Evolutionary conservation across 2,329 filamentous ascomycete species (phyloP).

Genomic region (Penicillium capsulatum): DNA sequence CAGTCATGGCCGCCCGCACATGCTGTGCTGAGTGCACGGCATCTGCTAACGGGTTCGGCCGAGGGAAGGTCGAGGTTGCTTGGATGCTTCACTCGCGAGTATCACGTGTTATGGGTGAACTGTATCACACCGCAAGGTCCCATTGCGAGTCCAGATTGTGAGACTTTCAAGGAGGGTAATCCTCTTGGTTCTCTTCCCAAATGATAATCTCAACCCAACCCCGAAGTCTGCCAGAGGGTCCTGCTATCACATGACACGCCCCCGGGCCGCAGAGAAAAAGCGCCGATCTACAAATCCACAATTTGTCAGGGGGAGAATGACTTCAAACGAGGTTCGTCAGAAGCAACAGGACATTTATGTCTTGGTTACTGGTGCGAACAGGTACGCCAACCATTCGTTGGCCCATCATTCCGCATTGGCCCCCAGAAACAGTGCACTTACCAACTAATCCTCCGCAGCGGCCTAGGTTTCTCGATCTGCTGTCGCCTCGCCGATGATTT

Average conservation of each 20-base stretch:
- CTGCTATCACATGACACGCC: slow-evolving; percentile 13
- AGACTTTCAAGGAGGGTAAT: no score
- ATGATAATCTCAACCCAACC: no score
- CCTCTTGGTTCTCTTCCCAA: no score
- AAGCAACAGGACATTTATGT: slow-evolving; percentile 43
- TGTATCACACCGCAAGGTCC: no score
- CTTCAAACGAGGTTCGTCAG: slow-evolving; percentile 6
- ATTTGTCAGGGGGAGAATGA: slow-evolving; percentile 14
- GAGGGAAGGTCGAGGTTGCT: neutral
- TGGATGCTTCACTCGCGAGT: neutral
- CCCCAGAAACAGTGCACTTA: slow-evolving; percentile 9
- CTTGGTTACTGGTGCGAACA: slow-evolving; percentile 81
- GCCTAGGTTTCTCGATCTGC: slow-evolving; percentile 79
- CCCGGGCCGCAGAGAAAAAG: slow-evolving; percentile 8
- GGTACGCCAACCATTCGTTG: slow-evolving; percentile 50
- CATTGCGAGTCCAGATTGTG: no score
- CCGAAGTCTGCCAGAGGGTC: neutral
- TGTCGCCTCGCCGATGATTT: slow-evolving; percentile 88
- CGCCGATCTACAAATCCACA: slow-evolving; percentile 4
- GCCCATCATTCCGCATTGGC: neutral
- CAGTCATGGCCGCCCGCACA: slow-evolving; percentile 29
- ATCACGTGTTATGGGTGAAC: neutral
- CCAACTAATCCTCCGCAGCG: slow-evolving; percentile 51
- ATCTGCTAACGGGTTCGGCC: slow-evolving; percentile 7
- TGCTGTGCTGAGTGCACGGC: slow-evolving; percentile 11